A percentile compares a stretch with the other conserved stretches of the same genome.
Evolutionary conservation across 1,284 basidiomycete genomes (phyloP).

Genomic region (Pyrrhoderma noxium): DNA sequence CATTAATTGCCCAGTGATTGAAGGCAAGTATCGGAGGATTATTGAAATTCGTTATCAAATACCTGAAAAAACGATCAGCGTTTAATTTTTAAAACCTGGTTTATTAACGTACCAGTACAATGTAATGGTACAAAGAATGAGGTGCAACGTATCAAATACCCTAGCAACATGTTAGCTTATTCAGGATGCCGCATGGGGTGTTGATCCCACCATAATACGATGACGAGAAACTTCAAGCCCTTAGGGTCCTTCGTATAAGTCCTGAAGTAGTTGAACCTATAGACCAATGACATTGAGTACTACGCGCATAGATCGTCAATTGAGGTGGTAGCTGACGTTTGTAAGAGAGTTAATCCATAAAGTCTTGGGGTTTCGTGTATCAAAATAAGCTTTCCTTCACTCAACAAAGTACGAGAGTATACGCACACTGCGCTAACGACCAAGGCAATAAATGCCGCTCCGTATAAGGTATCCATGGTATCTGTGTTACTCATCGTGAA

Average conservation of each 20-base stretch:
- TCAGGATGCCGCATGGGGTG: background rate
- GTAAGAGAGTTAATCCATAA: conserved; percentile 26
- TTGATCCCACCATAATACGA: conserved; percentile 21
- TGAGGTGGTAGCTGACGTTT: conserved; percentile 23
- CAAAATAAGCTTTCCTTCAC: background rate
- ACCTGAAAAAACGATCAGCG: conserved; percentile 18
- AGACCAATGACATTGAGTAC: background rate
- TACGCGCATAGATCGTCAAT: background rate
- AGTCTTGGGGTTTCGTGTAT: conserved; percentile 18
- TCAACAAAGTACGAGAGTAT: background rate
- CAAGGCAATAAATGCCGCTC: conserved; percentile 25
- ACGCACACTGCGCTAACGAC: conserved; percentile 25
- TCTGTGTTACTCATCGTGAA: background rate
- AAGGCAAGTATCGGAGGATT: conserved; percentile 22
- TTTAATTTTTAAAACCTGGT: background rate
- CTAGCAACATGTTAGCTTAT: conserved; percentile 7
- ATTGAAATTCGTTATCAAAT: conserved; percentile 26
- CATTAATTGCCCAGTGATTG: conserved; percentile 27
- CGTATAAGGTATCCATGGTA: conserved; percentile 23
- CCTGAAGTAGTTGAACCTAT: conserved; percentile 17
- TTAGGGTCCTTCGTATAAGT: conserved; percentile 22
- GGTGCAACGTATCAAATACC: conserved; percentile 24
- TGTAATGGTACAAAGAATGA: conserved; percentile 24
- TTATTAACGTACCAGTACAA: conserved; percentile 24
- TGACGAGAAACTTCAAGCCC: conserved; percentile 23